Conservation (phyloP, 2,329 filamentous ascomycete genomes). For the Sporothrix humicola region DNA sequence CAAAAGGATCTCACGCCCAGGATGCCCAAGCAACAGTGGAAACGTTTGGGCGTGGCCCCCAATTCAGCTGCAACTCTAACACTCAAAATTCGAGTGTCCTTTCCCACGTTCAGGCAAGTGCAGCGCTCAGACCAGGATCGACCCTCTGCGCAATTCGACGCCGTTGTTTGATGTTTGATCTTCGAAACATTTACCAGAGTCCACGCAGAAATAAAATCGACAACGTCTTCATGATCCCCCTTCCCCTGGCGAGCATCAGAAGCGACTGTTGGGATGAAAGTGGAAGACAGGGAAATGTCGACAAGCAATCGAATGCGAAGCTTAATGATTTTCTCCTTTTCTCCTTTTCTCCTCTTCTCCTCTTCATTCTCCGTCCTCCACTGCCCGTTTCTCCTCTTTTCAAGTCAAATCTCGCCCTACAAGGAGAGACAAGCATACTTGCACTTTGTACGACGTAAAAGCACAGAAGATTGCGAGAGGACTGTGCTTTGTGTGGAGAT, state of each 20-base stretch:
- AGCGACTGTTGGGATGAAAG: constrained; percentile 1
- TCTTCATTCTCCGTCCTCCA: background rate
- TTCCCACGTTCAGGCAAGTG: background rate
- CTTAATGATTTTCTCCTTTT: background rate
- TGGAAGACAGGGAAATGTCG: background rate
- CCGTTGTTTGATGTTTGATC: constrained; percentile 29
- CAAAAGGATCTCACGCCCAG: background rate
- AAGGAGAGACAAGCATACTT: background rate
- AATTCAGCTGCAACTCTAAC: background rate
- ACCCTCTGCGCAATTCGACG: background rate
- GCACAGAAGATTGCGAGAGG: background rate
- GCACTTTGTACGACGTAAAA: too few relatives aligned
- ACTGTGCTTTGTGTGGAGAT: too few relatives aligned
- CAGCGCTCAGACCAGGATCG: constrained; percentile 17
- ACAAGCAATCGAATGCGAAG: background rate
- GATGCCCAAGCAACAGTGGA: background rate
- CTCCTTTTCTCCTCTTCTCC: constrained; percentile 12
- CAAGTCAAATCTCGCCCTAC: constrained; percentile 14
- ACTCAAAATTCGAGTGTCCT: too few relatives aligned
- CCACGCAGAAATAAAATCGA: background rate
- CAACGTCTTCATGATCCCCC: background rate
- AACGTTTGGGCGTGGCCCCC: background rate
- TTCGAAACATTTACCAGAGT: constrained; percentile 23
- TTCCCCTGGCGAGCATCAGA: background rate
- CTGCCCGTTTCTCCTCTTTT: constrained; percentile 6